These are phyloP conservation scores for Pseudonitzschia multiseries DNA, from an alignment of 108 stramenopile species.

Conservation along the genomic window DNA sequence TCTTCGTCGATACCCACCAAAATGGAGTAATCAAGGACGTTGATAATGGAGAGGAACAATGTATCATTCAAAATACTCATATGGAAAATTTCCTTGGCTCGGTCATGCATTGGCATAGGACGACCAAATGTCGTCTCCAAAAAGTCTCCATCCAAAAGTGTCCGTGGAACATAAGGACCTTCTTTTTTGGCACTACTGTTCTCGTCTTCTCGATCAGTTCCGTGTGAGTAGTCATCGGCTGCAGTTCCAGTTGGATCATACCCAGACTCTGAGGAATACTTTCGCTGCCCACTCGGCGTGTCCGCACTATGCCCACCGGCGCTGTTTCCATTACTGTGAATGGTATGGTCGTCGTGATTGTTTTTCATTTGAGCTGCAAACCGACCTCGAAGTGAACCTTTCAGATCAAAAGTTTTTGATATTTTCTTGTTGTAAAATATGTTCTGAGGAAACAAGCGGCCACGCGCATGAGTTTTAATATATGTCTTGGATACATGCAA, in stretches of 20 bases:
- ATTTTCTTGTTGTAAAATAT: conserved; percentile 94
- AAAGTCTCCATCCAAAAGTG: conserved; percentile 95
- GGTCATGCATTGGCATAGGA: conserved; percentile 91
- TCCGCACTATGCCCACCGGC: conserved; percentile 3
- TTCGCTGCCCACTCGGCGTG: conserved; percentile 25
- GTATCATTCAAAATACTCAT: conserved; percentile 96
- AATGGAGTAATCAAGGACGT: conserved; percentile 97
- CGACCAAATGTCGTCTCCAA: conserved; percentile 91
- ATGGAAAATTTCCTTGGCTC: conserved; percentile 90
- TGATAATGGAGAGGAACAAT: conserved; percentile 92
- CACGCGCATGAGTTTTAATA: conserved; percentile 17
- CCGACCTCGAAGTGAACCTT: conserved; percentile 90
- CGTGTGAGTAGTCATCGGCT: neutral
- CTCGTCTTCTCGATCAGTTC: conserved; percentile 26
- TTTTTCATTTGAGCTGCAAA: conserved; percentile 81
- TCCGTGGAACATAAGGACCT: conserved; percentile 26
- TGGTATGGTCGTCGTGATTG: conserved; percentile 31
- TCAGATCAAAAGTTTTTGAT: conserved; percentile 89
- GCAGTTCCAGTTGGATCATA: conserved; percentile 40
- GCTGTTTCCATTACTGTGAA: neutral
- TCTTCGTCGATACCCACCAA: conserved; percentile 95
- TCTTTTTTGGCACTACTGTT: conserved; percentile 10
- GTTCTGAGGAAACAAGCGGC: conserved; percentile 51
- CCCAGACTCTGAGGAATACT: conserved; percentile 29
- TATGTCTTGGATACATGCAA: neutral